Base-by-base conservation (phyloP, 768 basidiomycete genomes). In the Rhizopogon rudus region DNA sequence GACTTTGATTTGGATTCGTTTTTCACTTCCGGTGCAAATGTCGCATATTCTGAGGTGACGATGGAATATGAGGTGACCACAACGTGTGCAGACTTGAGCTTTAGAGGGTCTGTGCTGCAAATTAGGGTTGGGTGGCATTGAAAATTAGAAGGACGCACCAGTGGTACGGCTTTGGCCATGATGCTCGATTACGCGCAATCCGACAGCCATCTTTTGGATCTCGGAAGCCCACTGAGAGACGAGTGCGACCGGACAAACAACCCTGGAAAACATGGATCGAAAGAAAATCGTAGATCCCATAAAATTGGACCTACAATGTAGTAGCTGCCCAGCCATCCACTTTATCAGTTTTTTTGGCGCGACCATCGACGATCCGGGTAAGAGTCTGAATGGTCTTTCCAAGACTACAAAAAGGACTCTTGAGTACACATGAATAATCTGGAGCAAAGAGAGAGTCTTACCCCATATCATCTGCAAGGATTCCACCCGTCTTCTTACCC, bases 331-430 rank as follows among this genome's bases (percentile, higher is more conserved):
- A 95, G 0, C 91, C 91, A 13, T 83, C 85, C 20, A 78, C 77
- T 59, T 77, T 80, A 62, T 96, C 91, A 5, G 80, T 77, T 57
- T 84, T 83, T 17, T 77, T 81, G 7, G 89, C 81, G 4, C 82
- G 78, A 0, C 91, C 89, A 53, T 94, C 92, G 0, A 92, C 84
- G 41, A 99, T 95, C 1, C 93, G 82, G 0, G 88, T 80, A 12
- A 98, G 74, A 0, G 91, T 90, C 64, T 98, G 96, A 22, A 98
- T 90, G 0, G 97, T 99, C 73, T 94, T 93, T 1, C 90, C 90
- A 1, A 91, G 77, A 56, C 88, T 90, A 52, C 6, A 17, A 35
- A 57, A 51, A 40, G n/a, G 29, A 43, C 9, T 9, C 5, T 16
- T 49, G 12, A 37, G 3, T 37, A 37, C 20, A 22, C 14, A 22